Evolutionary conservation across 1,284 basidiomycete species (phyloP).

Genomic region (Moesziomyces sp.): DNA sequence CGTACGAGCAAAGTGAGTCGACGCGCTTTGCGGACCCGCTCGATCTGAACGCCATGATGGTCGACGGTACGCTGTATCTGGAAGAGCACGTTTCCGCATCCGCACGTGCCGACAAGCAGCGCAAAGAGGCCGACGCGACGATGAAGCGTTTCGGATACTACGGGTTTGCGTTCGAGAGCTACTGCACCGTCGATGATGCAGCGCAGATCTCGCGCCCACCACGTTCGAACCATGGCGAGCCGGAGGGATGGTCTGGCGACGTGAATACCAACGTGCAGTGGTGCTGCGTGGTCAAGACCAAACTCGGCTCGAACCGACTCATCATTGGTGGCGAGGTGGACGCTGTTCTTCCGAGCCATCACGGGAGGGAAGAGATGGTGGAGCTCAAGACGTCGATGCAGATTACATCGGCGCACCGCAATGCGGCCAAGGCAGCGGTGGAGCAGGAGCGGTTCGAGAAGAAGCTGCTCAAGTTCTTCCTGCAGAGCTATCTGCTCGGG

Average conservation of each 20-base stretch:
- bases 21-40: slow-evolving; percentile 73
- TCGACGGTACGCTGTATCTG: slow-evolving; percentile 78
- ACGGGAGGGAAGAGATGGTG: slow-evolving; percentile 72
- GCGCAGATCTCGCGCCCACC: slow-evolving; percentile 10
- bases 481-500: slow-evolving; percentile 92
- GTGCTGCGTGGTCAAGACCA: slow-evolving; percentile 92
- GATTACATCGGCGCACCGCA: slow-evolving; percentile 69
- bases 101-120: slow-evolving; percentile 75
- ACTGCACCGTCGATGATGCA: slow-evolving; percentile 74
- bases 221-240: background rate
- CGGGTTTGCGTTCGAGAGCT: slow-evolving; percentile 85
- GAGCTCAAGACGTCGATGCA: slow-evolving; percentile 92
- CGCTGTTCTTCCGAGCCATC: slow-evolving; percentile 73
- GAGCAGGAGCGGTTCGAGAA: slow-evolving; percentile 74
- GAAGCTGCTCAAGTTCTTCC: slow-evolving; percentile 84
- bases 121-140: slow-evolving; percentile 22
- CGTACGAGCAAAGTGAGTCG: slow-evolving; percentile 39
- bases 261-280: slow-evolving; percentile 95
- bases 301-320: slow-evolving; percentile 81
- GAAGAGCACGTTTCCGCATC: slow-evolving; percentile 79
- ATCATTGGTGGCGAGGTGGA: slow-evolving; percentile 95
- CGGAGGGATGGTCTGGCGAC: slow-evolving; percentile 77
- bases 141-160: slow-evolving; percentile 22
- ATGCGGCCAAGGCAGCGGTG: slow-evolving; percentile 5
- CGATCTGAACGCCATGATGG: slow-evolving; percentile 57